Base-by-base conservation (phyloP, 768 basidiomycete genomes). In the Astraeus odoratus region DNA sequence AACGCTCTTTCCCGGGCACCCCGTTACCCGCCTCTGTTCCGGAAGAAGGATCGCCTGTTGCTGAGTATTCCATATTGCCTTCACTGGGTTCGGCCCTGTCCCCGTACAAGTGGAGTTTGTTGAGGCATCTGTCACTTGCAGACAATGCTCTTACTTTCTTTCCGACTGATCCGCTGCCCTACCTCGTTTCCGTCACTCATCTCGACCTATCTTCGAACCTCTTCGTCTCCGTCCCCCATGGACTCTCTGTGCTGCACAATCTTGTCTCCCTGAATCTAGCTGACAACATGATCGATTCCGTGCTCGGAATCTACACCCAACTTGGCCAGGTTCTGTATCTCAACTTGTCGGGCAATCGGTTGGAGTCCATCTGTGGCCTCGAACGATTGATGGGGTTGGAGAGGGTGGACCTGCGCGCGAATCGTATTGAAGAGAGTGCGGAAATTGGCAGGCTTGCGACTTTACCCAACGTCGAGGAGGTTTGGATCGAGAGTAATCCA, bases 261-360 rank as follows among this genome's bases (percentile, higher is more conserved):
- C 85, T 99, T 42, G 65, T 80, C 43, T 88, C 86, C n/a, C 82
- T 99, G 54, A 94, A 96, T 65, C 78, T 99, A n/a, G 75, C 88
- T 13, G 86, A 94, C 64, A 99, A 99, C 68, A 90, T 99, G 80
- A 92, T 99, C 53, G 92, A 95, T 61, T 93, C 94, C 15, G 84
- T 98, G 15, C 77, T 93, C 4, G 86, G 88, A 23, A 88, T 96
- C 47, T 87, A 92, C 57, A 76, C 77, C 29, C 78, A 81, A 42
- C 75, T 97, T 29, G 89, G 88, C 1, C 80, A 83, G 50, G 73
- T 96, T 20, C 70, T 83, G 15, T 71, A 75, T 5, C 71, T 98
- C 55, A 92, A 95, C 63, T 73, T 98, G 15, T 76, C 87, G 1
- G 71, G 75, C 44, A 98, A 98, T 58, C 80, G 95, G 4, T 78